Percentiles rank a stretch among this genome's conserved stretches.
phyloP scores from a whole-genome alignment of 139 green algal genomes.

The Penium margaritaceum region DNA sequence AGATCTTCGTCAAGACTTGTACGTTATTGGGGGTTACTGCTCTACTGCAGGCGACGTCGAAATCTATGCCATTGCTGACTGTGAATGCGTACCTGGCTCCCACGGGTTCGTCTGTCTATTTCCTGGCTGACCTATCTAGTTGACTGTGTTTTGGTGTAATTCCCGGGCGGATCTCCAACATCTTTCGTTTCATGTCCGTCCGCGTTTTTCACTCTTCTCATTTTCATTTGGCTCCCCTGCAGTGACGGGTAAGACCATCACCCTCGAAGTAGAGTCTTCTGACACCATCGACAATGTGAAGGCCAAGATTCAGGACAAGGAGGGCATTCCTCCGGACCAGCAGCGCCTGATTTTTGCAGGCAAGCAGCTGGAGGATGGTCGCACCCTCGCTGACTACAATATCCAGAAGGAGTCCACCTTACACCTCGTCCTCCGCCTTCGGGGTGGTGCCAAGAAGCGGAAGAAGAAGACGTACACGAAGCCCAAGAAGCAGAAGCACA shows the following conservation, averaged over 20 bases:
- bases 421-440: neutral
- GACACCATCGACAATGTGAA: constrained; percentile 5
- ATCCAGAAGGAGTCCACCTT: constrained; percentile 8
- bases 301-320: constrained; percentile 11
- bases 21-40: too few relatives aligned
- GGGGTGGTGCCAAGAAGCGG: constrained; percentile 81
- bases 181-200: too few relatives aligned
- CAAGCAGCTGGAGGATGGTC: constrained; percentile 1
- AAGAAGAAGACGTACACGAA: constrained; percentile 99
- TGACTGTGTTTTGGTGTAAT: too few relatives aligned
- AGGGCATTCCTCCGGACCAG: constrained; percentile 4
- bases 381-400: constrained; percentile 6
- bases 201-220: too few relatives aligned
- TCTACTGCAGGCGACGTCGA: too few relatives aligned
- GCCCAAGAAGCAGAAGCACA: constrained; percentile 99
- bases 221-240: too few relatives aligned
- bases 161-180: too few relatives aligned
- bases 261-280: neutral
- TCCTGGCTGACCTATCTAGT: too few relatives aligned
- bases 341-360: constrained; percentile 8
- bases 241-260: constrained; percentile 6
- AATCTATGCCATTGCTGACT: too few relatives aligned
- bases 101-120: too few relatives aligned
- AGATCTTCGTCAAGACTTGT: too few relatives aligned
- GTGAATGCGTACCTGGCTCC: too few relatives aligned